These are phyloP conservation scores for Geopyxis carbonaria DNA, from an alignment of 495 filamentous ascomycete genomes.

Conservation along the genomic window DNA sequence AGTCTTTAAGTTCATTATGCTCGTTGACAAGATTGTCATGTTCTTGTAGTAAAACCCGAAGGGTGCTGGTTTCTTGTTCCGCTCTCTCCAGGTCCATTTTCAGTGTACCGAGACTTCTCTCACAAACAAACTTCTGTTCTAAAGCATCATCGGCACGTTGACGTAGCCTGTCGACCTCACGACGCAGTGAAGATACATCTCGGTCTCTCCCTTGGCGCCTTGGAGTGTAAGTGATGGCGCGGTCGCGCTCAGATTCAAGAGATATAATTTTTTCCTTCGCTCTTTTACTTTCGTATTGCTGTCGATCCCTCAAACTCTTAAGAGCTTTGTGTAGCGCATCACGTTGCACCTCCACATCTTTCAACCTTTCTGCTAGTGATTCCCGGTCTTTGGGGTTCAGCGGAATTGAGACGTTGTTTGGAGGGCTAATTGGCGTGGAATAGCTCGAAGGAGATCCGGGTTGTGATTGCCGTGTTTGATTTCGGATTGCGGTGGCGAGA, in stretches of 20 bases:
- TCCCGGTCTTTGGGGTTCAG: slow-evolving; percentile 30
- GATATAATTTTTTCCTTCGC: slow-evolving; percentile 56
- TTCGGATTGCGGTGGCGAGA: slow-evolving; percentile 11
- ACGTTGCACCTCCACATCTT: slow-evolving; percentile 82
- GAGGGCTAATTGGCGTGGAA: not conserved
- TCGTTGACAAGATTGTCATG: slow-evolving; percentile 62
- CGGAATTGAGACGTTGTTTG: slow-evolving; percentile 6
- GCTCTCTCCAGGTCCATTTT: slow-evolving; percentile 97
- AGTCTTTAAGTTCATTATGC: slow-evolving; percentile 24
- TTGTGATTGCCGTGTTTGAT: not conserved
- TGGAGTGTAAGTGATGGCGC: slow-evolving; percentile 50
- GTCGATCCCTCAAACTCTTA: slow-evolving; percentile 70
- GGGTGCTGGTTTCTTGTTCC: slow-evolving; percentile 71
- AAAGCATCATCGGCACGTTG: slow-evolving; percentile 84
- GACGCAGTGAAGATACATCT: slow-evolving; percentile 60
- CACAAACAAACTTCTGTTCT: slow-evolving; percentile 91
- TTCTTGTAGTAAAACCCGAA: slow-evolving; percentile 66
- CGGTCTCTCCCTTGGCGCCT: slow-evolving; percentile 61
- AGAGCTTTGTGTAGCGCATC: slow-evolving; percentile 80
- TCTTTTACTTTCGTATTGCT: slow-evolving; percentile 63
- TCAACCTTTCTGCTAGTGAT: slow-evolving; percentile 62
- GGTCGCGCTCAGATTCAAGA: slow-evolving; percentile 63
- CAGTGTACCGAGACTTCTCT: slow-evolving; percentile 77
- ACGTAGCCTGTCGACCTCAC: slow-evolving; percentile 71
- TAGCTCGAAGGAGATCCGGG: slow-evolving; percentile 2